These are phyloP conservation scores for Tolypocladium amazonense DNA, from an alignment of 2,329 filamentous ascomycete species.

Conservation along the genomic window DNA sequence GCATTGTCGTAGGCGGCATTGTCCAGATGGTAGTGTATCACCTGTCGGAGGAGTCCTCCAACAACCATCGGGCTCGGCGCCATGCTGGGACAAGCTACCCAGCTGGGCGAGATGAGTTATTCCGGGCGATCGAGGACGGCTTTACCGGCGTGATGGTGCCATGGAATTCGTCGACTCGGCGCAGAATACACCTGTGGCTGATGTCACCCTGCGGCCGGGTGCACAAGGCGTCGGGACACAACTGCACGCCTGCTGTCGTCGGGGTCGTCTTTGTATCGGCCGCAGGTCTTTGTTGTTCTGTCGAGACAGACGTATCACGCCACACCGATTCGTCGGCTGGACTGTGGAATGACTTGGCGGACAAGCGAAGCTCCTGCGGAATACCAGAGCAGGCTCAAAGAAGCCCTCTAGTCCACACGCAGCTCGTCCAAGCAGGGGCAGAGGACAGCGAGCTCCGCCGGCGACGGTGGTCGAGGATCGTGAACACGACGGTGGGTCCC, in stretches of 20 bases:
- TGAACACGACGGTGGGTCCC: neutral
- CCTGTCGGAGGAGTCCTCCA: constrained; percentile 44
- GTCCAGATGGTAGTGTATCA: constrained; percentile 66
- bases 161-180: constrained; percentile 1
- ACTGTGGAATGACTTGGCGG: neutral
- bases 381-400: neutral
- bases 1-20: constrained; percentile 84
- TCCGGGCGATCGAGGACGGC: constrained; percentile 1
- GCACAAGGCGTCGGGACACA: neutral
- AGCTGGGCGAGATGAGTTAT: neutral
- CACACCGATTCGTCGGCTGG: neutral
- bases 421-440: neutral
- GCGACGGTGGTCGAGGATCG: neutral
- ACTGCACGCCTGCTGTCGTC: neutral
- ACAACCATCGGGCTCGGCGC: constrained; percentile 40
- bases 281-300: neutral
- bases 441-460: neutral
- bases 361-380: neutral
- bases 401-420: neutral
- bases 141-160: constrained; percentile 1
- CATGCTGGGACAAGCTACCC: constrained; percentile 26
- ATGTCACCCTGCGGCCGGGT: neutral
- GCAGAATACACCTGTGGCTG: neutral
- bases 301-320: neutral
- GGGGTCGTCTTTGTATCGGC: no score